A percentile compares a stretch with the other conserved stretches of the same genome.
These are phyloP conservation scores for Neolentinus lepideus DNA, from an alignment of 1,284 basidiomycete species.

Conservation along the genomic window DNA sequence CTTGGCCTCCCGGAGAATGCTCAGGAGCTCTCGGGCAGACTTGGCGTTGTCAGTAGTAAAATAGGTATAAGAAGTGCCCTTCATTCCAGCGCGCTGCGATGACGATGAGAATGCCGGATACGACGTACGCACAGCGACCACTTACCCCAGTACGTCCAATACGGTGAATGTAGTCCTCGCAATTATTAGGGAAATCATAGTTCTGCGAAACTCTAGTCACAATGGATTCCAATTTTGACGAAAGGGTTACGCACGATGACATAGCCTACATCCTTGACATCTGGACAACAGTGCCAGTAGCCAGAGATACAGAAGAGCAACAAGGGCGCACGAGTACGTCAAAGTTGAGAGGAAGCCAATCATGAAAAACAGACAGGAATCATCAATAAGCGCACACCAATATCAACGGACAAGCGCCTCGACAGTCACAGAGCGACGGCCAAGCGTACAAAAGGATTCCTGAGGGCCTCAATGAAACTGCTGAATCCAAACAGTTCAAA, in stretches of 20 bases:
- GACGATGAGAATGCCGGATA: constrained; percentile 11
- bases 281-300: constrained; percentile 38
- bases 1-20: constrained; percentile 88
- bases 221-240: constrained; percentile 1
- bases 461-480: constrained; percentile 21
- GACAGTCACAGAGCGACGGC: constrained; percentile 21
- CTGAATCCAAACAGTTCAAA: constrained; percentile 22
- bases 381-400: constrained; percentile 47
- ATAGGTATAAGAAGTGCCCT: constrained; percentile 92
- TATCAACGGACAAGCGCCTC: constrained; percentile 47
- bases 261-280: constrained; percentile 94
- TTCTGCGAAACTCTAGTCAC: constrained; percentile 47
- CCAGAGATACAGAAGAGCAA: constrained; percentile 24
- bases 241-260: constrained; percentile 63
- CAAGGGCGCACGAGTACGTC: constrained; percentile 17
- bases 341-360: constrained; percentile 18
- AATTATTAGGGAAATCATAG: constrained; percentile 97
- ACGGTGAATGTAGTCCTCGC: constrained; percentile 91
- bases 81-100: constrained; percentile 77
- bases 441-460: constrained; percentile 22
- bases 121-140: constrained; percentile 6
- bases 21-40: constrained; percentile 86
- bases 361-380: constrained; percentile 21
- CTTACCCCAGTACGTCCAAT: constrained; percentile 85
- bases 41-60: constrained; percentile 95